Evolutionary conservation across 2,329 filamentous ascomycete species (phyloP).

Genomic region (Fusarium circinatum): DNA sequence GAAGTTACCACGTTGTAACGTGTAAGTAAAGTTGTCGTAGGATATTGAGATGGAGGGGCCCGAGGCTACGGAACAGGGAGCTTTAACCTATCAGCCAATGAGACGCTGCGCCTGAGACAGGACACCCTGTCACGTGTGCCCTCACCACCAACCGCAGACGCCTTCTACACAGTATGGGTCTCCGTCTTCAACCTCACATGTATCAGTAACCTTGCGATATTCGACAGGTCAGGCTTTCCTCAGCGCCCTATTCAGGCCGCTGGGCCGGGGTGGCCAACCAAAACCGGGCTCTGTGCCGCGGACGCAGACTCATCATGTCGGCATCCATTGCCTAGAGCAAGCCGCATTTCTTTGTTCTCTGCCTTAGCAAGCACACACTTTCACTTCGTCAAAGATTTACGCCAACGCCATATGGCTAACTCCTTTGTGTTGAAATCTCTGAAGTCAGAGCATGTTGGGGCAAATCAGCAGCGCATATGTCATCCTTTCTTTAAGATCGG

Average conservation of each 20-base stretch:
- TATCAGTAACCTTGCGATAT: not conserved
- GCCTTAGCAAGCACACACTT: constrained; percentile 37
- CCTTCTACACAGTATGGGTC: not conserved
- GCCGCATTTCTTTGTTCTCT: constrained; percentile 44
- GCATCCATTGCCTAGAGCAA: constrained; percentile 29
- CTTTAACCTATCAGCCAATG: constrained; percentile 30
- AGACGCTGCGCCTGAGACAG: not conserved
- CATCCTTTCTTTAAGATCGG: constrained; percentile 29
- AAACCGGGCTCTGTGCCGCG: constrained; percentile 13
- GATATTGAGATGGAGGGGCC: constrained; percentile 13
- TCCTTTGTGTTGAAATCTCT: constrained; percentile 18
- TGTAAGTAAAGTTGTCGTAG: not conserved
- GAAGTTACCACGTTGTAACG: not conserved
- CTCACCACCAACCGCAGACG: constrained; percentile 1
- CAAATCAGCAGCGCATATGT: constrained; percentile 12
- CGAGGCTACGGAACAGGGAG: not conserved
- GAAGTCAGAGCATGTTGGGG: constrained; percentile 21
- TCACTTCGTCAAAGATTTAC: constrained; percentile 23
- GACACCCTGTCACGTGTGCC: constrained; percentile 26
- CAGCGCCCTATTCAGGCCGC: constrained; percentile 25
- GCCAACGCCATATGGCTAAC: constrained; percentile 23
- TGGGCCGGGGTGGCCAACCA: constrained; percentile 15
- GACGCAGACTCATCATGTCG: constrained; percentile 15
- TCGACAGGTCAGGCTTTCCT: not conserved
- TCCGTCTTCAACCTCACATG: constrained; percentile 19